A percentile compares a stretch with the other conserved stretches of the same genome.
phyloP scores from a whole-genome alignment of 177 flowering plant genomes.

The Vitis hybrid region DNA sequence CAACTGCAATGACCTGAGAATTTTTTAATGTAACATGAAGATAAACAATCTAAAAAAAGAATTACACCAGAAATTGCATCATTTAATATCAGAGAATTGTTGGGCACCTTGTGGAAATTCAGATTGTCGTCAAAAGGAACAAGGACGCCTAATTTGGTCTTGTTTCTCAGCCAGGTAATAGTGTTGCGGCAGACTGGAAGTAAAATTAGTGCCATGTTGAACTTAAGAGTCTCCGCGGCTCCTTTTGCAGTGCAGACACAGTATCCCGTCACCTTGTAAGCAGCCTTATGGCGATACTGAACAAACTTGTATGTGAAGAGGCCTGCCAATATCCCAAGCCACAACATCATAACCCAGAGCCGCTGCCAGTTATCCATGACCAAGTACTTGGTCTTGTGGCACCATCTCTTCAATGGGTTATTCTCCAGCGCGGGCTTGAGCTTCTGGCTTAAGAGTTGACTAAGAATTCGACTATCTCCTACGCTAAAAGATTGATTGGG shows the following conservation, averaged over 20 bases:
- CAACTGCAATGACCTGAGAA: slow-evolving; percentile 32
- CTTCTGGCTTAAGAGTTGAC: slow-evolving; percentile 66
- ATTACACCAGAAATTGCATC: not conserved
- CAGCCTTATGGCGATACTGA: slow-evolving; percentile 22
- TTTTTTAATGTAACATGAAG: not conserved
- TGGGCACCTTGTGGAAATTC: slow-evolving; percentile 36
- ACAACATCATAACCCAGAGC: slow-evolving; percentile 57
- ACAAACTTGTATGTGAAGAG: slow-evolving; percentile 40
- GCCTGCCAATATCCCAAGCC: slow-evolving; percentile 53
- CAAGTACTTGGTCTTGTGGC: slow-evolving; percentile 43
- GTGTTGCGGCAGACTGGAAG: slow-evolving; percentile 50
- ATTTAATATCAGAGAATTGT: too few relatives aligned
- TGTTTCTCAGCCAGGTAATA: slow-evolving; percentile 44
- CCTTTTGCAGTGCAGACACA: slow-evolving; percentile 40
- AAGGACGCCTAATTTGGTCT: slow-evolving; percentile 27
- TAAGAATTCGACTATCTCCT: slow-evolving; percentile 49
- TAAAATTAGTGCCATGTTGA: slow-evolving; percentile 52
- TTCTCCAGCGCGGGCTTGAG: slow-evolving; percentile 44
- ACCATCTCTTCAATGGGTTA: slow-evolving; percentile 42
- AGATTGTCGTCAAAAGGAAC: slow-evolving; percentile 46
- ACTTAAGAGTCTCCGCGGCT: slow-evolving; percentile 36
- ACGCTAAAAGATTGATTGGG: slow-evolving; percentile 18
- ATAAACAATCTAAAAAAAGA: not conserved
- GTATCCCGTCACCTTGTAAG: slow-evolving; percentile 25
- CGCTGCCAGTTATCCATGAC: slow-evolving; percentile 67